These are phyloP conservation scores for Hygrocybe coccinea DNA, from an alignment of 768 basidiomycete genomes.

Conservation along the genomic window DNA sequence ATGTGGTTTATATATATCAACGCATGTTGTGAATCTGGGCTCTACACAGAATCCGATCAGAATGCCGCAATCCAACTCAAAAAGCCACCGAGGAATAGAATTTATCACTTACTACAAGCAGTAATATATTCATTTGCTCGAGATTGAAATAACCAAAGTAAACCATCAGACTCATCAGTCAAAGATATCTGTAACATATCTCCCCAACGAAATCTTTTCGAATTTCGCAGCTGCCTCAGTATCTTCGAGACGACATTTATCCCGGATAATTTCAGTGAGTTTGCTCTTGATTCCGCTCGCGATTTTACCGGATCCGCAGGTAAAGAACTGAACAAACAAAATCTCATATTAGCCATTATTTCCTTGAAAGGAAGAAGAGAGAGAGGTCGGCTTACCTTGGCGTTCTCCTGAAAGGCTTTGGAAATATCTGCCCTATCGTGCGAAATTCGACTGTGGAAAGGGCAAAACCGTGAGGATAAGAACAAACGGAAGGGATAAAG, in stretches of 20 bases:
- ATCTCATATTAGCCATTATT: neutral
- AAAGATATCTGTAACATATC: conserved; percentile 46
- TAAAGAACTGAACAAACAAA: conserved; percentile 33
- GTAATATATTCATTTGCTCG: no score
- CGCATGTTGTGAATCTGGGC: no score
- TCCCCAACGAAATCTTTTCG: conserved; percentile 29
- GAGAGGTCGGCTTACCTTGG: conserved; percentile 26
- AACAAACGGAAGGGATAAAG: no score
- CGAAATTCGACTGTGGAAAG: conserved; percentile 38
- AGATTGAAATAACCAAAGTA: no score
- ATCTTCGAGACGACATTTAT: conserved; percentile 15
- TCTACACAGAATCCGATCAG: no score
- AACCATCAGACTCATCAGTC: conserved; percentile 29
- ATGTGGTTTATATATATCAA: no score
- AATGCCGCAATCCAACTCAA: no score
- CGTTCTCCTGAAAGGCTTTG: conserved; percentile 29
- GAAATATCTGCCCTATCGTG: conserved; percentile 37
- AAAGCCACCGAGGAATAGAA: no score
- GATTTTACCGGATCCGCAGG: conserved; percentile 39
- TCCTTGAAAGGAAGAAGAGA: no score
- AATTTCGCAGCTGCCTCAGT: conserved; percentile 30
- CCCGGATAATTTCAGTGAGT: conserved; percentile 35
- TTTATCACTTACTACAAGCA: no score
- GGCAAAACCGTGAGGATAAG: no score
- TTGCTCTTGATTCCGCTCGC: conserved; percentile 37